Percentiles rank a stretch among this genome's conserved stretches.
Evolutionary conservation across 2,329 filamentous ascomycete genomes (phyloP).

Genomic region (Diaporthe sp.): DNA sequence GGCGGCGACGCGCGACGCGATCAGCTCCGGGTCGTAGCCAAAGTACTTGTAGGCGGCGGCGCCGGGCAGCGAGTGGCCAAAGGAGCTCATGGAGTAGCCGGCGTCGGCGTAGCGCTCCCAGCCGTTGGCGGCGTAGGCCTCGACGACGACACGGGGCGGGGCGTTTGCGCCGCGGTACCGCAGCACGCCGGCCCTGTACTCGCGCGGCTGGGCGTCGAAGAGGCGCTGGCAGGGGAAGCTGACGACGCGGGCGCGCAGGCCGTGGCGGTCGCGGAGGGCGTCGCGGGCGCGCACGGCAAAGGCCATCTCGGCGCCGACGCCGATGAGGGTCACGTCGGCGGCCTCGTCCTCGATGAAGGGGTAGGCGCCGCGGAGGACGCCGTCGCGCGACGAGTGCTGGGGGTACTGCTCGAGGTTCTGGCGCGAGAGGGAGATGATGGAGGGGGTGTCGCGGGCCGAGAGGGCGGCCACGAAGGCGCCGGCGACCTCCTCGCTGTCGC

Average conservation of each 20-base stretch:
- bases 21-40: slow-evolving; percentile 60
- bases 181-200: slow-evolving; percentile 57
- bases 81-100: slow-evolving; percentile 61
- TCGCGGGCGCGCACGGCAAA: slow-evolving; percentile 59
- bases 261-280: slow-evolving; percentile 51
- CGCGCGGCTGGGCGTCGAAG: slow-evolving; percentile 52
- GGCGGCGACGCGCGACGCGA: slow-evolving; percentile 49
- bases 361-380: slow-evolving; percentile 57
- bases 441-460: slow-evolving; percentile 50
- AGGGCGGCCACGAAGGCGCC: slow-evolving; percentile 61
- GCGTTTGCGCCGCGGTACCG: slow-evolving; percentile 48
- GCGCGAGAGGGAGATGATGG: slow-evolving; percentile 55
- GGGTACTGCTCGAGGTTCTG: slow-evolving; percentile 57
- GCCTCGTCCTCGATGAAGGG: slow-evolving; percentile 50
- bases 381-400: slow-evolving; percentile 49
- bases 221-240: slow-evolving; percentile 55
- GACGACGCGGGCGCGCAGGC: slow-evolving; percentile 51
- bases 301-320: slow-evolving; percentile 54
- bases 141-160: slow-evolving; percentile 61
- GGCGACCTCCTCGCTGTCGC: slow-evolving; percentile 65
- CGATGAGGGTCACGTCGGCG: slow-evolving; percentile 55
- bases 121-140: slow-evolving; percentile 65
- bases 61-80: slow-evolving; percentile 65
- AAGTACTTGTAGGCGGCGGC: slow-evolving; percentile 67
- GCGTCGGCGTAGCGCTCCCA: slow-evolving; percentile 71